Percentiles rank a stretch among this genome's conserved stretches.
Conservation (phyloP, 75 land plant species). For the Sequoiadendron giganteum region DNA sequence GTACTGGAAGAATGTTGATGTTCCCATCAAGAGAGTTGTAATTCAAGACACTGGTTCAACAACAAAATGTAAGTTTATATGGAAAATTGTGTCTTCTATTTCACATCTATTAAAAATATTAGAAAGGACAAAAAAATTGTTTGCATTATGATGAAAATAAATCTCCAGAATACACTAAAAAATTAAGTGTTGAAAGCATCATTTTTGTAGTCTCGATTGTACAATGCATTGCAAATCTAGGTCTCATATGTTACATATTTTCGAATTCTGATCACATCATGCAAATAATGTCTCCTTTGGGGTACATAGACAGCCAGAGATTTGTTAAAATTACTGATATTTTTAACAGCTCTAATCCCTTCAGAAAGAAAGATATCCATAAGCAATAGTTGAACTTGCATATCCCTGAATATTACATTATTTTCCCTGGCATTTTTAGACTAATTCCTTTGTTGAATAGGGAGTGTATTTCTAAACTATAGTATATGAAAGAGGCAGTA, state of each 20-base stretch:
- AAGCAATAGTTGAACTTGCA: not conserved
- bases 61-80: not conserved
- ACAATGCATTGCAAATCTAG: not conserved
- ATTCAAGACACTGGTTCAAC: slow-evolving; percentile 46
- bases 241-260: not conserved
- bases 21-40: slow-evolving; percentile 56
- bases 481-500: not conserved
- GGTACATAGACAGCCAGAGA: not conserved
- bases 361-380: not conserved
- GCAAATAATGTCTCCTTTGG: not conserved
- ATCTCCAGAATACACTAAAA: not conserved
- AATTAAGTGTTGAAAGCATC: not conserved
- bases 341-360: not conserved
- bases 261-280: not conserved
- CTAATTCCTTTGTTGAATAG: not conserved
- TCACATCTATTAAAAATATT: not conserved
- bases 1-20: slow-evolving; percentile 78
- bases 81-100: not conserved
- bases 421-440: not conserved
- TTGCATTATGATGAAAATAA: not conserved
- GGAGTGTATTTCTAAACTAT: not conserved
- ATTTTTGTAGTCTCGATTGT: not conserved
- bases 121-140: not conserved
- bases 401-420: not conserved
- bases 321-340: not conserved